phyloP scores from a whole-genome alignment of 495 filamentous ascomycete genomes.

The Penicillium samsonianum region DNA sequence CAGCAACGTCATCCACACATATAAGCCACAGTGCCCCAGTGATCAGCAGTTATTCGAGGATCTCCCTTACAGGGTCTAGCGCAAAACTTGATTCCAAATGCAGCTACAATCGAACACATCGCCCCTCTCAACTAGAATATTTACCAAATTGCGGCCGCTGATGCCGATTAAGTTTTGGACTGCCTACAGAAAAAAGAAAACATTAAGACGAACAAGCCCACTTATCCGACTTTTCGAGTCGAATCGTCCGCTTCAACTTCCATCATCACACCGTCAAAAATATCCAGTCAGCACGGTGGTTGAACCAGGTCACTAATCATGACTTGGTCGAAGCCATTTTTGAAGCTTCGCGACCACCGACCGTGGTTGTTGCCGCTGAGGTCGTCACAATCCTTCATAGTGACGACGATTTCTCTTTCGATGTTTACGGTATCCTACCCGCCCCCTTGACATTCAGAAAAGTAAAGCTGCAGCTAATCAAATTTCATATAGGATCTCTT shows the following conservation, averaged over 20 bases:
- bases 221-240: background rate
- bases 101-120: background rate
- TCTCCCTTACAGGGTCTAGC: slow-evolving; percentile 10
- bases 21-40: background rate
- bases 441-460: background rate
- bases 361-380: slow-evolving; percentile 19
- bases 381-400: slow-evolving; percentile 24
- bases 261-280: background rate
- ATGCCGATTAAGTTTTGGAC: slow-evolving; percentile 2
- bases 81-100: slow-evolving; percentile 4
- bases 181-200: slow-evolving; percentile 5
- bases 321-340: slow-evolving; percentile 16
- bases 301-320: background rate
- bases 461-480: background rate
- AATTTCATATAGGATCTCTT: slow-evolving; percentile 15
- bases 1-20: background rate
- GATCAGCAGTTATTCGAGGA: background rate
- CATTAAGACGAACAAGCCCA: background rate
- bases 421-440: slow-evolving; percentile 17
- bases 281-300: background rate
- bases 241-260: background rate
- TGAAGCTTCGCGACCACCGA: slow-evolving; percentile 9
- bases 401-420: slow-evolving; percentile 14
- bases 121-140: slow-evolving; percentile 5
- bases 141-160: background rate